Percentiles rank a stretch among this genome's conserved stretches.
These are phyloP conservation scores for Hypoxylon lienhwacheense DNA, from an alignment of 495 filamentous ascomycete genomes.

Conservation along the genomic window DNA sequence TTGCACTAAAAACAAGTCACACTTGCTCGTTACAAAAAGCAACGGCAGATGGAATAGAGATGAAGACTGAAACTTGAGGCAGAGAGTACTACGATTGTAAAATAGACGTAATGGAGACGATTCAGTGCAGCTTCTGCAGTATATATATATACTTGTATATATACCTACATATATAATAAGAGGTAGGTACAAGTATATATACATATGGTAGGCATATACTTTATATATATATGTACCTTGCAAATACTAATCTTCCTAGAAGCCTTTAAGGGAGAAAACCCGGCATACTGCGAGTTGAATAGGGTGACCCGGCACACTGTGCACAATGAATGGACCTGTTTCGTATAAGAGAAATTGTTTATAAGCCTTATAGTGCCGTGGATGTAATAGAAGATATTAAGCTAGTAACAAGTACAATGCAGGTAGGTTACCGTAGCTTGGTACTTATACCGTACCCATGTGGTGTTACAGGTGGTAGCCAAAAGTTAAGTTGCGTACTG, in stretches of 20 bases:
- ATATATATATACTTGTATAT: too few relatives aligned
- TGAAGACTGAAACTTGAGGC: too few relatives aligned
- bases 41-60: not conserved
- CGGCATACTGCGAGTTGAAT: slow-evolving; percentile 20
- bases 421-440: too few relatives aligned
- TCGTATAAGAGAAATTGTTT: slow-evolving; percentile 11
- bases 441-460: too few relatives aligned
- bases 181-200: too few relatives aligned
- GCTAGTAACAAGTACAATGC: slow-evolving; percentile 29
- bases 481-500: not conserved
- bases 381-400: not conserved
- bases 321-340: slow-evolving; percentile 17
- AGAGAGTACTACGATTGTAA: not conserved
- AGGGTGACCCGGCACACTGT: slow-evolving; percentile 22
- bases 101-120: not conserved
- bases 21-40: not conserved
- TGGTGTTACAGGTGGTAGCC: too few relatives aligned
- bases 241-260: too few relatives aligned
- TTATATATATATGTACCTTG: too few relatives aligned
- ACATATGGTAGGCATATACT: too few relatives aligned
- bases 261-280: slow-evolving; percentile 16
- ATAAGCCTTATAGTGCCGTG: not conserved
- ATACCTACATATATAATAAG: too few relatives aligned
- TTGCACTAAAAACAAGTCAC: too few relatives aligned
- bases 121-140: slow-evolving; percentile 6